Evolutionary conservation across 257 asterid genomes (phyloP).

Genomic region (Agastache rugosa): DNA sequence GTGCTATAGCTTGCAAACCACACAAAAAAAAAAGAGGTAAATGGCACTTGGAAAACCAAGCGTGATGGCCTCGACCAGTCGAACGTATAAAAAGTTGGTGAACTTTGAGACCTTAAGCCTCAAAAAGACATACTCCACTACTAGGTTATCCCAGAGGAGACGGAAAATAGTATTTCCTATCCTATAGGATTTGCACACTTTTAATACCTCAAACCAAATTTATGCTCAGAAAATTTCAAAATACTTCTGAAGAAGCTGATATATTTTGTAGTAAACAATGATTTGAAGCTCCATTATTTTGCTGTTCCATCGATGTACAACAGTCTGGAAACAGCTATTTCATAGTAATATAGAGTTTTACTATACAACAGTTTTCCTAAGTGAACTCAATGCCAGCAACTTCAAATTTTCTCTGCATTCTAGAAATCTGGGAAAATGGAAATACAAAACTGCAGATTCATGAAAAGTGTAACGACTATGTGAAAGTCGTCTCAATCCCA

Average conservation of each 20-base stretch:
- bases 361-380: not conserved
- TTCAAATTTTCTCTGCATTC: not conserved
- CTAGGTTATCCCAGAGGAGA: no score
- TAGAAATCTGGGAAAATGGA: not conserved
- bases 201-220: not conserved
- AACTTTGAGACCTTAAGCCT: no score
- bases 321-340: slow-evolving; percentile 16
- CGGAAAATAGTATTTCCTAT: no score
- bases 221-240: not conserved
- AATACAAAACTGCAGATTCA: not conserved
- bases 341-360: not conserved
- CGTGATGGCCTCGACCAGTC: no score
- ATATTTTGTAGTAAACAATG: slow-evolving; percentile 1
- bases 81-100: no score
- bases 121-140: no score
- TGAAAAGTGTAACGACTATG: not conserved
- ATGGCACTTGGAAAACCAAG: no score
- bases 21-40: no score
- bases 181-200: not conserved
- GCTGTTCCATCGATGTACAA: slow-evolving; percentile 1
- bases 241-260: slow-evolving; percentile 2
- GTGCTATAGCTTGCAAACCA: no score
- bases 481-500: not conserved
- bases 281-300: not conserved
- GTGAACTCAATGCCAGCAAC: not conserved